Evolutionary conservation across 805 yeast genomes (phyloP).

Genomic region (Isabelozyma gotoi): DNA sequence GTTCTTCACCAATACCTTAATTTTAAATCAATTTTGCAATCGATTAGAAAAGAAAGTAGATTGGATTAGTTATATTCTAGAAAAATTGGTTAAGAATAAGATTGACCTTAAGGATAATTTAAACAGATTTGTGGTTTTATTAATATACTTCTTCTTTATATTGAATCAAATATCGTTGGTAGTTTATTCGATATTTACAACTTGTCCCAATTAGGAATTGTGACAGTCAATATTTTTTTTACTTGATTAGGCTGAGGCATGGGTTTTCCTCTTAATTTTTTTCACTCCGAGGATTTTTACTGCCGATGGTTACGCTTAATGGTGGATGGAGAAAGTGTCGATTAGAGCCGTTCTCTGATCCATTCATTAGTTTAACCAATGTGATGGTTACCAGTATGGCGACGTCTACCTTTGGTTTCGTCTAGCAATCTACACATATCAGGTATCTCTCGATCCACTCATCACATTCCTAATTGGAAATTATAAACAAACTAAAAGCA

Average conservation of each 20-base stretch:
- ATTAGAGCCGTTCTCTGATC: no score
- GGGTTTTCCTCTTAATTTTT: background rate
- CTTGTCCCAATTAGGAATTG: slow-evolving; percentile 1
- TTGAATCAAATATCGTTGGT: background rate
- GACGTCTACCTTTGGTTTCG: no score
- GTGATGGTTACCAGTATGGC: no score
- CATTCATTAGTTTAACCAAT: no score
- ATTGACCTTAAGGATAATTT: background rate
- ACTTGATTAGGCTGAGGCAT: background rate
- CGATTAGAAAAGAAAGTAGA: background rate
- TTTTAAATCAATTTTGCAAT: background rate
- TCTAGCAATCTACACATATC: no score
- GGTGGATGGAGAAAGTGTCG: no score
- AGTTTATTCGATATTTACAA: slow-evolving; percentile 1
- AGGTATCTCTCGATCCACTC: background rate
- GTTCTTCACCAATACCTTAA: background rate
- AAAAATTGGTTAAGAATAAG: background rate
- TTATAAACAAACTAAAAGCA: background rate
- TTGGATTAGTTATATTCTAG: background rate
- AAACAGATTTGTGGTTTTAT: background rate
- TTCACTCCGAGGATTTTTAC: background rate
- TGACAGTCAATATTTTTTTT: background rate
- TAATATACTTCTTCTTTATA: background rate
- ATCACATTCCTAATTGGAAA: background rate
- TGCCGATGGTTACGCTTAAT: no score